phyloP scores from a whole-genome alignment of 805 yeast genomes.

The Helenozyma rhizophorensis region DNA sequence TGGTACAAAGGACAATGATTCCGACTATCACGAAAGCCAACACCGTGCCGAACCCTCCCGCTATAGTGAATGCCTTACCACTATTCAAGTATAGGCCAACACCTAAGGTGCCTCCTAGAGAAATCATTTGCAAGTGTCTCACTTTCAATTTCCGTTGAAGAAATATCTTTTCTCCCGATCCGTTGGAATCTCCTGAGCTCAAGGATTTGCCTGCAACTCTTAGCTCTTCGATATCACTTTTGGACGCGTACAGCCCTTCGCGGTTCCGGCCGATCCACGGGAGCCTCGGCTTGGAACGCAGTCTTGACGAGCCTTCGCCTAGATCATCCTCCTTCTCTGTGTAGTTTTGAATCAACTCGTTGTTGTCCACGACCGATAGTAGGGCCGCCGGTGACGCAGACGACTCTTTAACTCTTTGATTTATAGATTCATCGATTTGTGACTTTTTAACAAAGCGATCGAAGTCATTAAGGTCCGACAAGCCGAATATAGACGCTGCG shows the following conservation, averaged over 20 bases:
- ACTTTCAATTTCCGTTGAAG: conserved; percentile 58
- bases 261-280: background rate
- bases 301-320: background rate
- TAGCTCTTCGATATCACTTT: conserved; percentile 2
- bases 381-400: background rate
- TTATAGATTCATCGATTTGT: conserved; percentile 25
- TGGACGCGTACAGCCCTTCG: background rate
- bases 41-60: conserved; percentile 75
- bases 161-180: conserved; percentile 5
- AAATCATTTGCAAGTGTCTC: conserved; percentile 72
- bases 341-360: conserved; percentile 25
- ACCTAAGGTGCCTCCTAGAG: conserved; percentile 75
- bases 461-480: conserved; percentile 33
- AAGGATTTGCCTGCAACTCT: conserved; percentile 1
- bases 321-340: conserved; percentile 13
- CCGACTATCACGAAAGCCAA: conserved; percentile 66
- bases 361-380: conserved; percentile 21
- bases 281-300: background rate
- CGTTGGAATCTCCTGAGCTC: background rate
- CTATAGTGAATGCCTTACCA: conserved; percentile 68
- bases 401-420: conserved; percentile 1
- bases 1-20: conserved; percentile 58
- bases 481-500: conserved; percentile 23
- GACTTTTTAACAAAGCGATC: conserved; percentile 29
- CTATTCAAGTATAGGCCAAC: conserved; percentile 68